These are phyloP conservation scores for Dactylis glomerata DNA, from an alignment of 176 grass and related monocot genomes.

Conservation along the genomic window DNA sequence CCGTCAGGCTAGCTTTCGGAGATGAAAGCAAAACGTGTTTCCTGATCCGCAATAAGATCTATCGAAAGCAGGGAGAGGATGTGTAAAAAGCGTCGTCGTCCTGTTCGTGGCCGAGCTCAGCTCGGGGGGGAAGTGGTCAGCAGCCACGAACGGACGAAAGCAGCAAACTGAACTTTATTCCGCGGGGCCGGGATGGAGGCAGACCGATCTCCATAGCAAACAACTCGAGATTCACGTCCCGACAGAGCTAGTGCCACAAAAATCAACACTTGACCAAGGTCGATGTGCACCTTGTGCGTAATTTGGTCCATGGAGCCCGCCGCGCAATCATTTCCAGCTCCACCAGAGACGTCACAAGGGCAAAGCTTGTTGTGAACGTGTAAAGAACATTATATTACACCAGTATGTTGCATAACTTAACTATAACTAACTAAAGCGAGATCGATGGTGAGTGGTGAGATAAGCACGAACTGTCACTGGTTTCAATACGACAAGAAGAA, in stretches of 20 bases:
- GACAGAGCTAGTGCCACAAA: not conserved
- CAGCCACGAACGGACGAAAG: not conserved
- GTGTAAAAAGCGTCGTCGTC: not conserved
- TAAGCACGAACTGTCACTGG: not conserved
- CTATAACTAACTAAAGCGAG: not conserved
- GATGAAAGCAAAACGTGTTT: not conserved
- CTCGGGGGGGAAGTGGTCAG: not conserved
- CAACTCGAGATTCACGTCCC: conserved; percentile 40
- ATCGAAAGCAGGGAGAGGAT: not conserved
- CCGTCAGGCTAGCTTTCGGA: not conserved
- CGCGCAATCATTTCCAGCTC: conserved; percentile 31
- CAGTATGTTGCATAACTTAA: not conserved
- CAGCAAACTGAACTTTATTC: not conserved
- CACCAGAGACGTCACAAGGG: not conserved
- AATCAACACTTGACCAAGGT: not conserved
- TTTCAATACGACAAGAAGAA: conserved; percentile 3
- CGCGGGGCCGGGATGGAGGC: not conserved
- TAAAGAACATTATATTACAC: not conserved
- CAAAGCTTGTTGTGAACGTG: conserved; percentile 8
- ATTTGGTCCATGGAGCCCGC: not conserved
- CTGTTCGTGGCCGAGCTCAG: not conserved
- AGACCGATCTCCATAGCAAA: not conserved
- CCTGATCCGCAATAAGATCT: not conserved
- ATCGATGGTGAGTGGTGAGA: not conserved
- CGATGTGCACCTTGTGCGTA: not conserved